Evolutionary conservation across 208 protist genomes (phyloP).

Genomic region (Phytomonas sp.): DNA sequence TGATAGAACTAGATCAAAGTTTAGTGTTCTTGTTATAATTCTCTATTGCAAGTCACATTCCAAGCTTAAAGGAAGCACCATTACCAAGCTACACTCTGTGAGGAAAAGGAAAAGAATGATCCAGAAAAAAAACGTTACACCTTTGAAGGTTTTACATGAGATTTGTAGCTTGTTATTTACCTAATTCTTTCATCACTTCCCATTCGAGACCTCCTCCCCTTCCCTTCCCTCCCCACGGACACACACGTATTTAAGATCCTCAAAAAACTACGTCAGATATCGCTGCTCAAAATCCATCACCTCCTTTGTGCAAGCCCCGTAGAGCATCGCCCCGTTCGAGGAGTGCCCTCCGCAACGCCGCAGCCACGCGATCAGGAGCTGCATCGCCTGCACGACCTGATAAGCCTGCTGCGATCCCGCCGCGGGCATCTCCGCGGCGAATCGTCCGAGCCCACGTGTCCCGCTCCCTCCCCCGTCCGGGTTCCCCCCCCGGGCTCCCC

Average conservation of each 20-base stretch:
- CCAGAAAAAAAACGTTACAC: not conserved
- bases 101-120: not conserved
- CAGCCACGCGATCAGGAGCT: conserved; percentile 40
- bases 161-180: not conserved
- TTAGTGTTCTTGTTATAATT: not conserved
- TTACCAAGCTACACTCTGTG: not conserved
- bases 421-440: no score
- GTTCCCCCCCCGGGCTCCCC: no score
- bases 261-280: conserved; percentile 21
- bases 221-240: no score
- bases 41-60: not conserved
- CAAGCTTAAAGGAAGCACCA: not conserved
- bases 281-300: conserved; percentile 31
- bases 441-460: no score
- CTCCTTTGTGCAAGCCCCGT: conserved; percentile 21
- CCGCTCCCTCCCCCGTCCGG: no score
- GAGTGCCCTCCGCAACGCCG: conserved; percentile 30
- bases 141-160: not conserved
- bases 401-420: not conserved
- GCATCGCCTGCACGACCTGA: conserved; percentile 34
- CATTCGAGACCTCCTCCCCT: not conserved
- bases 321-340: conserved; percentile 12
- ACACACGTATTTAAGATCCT: no score
- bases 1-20: not conserved
- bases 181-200: not conserved